Conservation (phyloP, 2,329 filamentous ascomycete genomes). For the Arthroderma sp. region DNA sequence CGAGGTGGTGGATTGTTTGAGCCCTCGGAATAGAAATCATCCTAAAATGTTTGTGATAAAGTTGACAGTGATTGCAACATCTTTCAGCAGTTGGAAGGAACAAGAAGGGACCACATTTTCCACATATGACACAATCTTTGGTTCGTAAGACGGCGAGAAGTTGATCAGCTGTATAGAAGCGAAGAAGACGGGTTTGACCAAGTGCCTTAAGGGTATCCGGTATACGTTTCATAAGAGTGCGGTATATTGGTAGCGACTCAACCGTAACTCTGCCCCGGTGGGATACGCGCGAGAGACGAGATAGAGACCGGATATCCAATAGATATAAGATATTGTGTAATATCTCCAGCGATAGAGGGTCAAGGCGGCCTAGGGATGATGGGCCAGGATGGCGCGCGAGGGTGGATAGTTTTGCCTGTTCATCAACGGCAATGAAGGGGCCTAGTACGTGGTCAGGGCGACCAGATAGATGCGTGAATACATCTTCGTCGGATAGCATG, state of each 20-base stretch:
- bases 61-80: background rate
- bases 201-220: background rate
- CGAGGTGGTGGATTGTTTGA: background rate
- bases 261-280: background rate
- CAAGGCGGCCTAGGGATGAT: background rate
- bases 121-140: background rate
- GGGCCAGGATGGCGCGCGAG: background rate
- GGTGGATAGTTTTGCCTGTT: background rate
- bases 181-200: background rate
- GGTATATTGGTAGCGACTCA: constrained; percentile 5
- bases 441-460: background rate
- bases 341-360: background rate
- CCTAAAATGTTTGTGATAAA: background rate
- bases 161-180: background rate
- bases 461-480: background rate
- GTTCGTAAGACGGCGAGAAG: background rate
- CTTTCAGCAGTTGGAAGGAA: constrained; percentile 2
- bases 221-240: background rate
- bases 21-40: background rate
- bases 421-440: background rate
- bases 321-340: background rate
- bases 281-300: background rate
- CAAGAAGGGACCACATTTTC: background rate
- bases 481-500: background rate
- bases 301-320: background rate